Conservation (phyloP, 257 asterid genomes). For the Sherardia arvensis region DNA sequence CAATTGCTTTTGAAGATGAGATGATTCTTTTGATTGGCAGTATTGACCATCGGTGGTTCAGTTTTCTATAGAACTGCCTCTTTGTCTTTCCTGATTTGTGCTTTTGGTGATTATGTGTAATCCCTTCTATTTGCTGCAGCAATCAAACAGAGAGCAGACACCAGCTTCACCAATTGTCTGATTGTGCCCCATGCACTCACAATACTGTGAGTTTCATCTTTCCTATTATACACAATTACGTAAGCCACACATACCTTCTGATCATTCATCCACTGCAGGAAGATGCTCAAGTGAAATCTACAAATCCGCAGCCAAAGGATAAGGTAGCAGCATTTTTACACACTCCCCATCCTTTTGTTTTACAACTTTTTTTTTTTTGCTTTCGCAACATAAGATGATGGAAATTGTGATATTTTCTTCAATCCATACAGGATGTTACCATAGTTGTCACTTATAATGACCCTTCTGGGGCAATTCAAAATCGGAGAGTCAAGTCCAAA, state of each 20-base stretch:
- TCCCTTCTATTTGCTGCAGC: neutral
- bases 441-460: neutral
- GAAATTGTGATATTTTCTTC: slow-evolving; percentile 7
- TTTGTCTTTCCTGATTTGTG: neutral
- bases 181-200: neutral
- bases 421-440: neutral
- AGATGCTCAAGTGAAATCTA: slow-evolving; percentile 32
- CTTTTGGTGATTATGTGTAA: neutral
- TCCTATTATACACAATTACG: neutral
- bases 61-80: neutral
- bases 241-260: neutral
- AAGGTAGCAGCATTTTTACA: neutral
- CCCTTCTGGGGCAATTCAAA: neutral
- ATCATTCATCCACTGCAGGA: slow-evolving; percentile 27
- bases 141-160: neutral
- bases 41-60: neutral
- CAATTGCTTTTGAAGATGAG: neutral
- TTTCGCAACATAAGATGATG: neutral
- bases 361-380: neutral
- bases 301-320: neutral
- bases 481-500: neutral
- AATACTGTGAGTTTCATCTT: neutral
- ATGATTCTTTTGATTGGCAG: neutral
- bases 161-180: neutral
- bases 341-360: neutral